Conservation (phyloP, 164 flowering plant genomes). For the Buxus sempervirens region DNA sequence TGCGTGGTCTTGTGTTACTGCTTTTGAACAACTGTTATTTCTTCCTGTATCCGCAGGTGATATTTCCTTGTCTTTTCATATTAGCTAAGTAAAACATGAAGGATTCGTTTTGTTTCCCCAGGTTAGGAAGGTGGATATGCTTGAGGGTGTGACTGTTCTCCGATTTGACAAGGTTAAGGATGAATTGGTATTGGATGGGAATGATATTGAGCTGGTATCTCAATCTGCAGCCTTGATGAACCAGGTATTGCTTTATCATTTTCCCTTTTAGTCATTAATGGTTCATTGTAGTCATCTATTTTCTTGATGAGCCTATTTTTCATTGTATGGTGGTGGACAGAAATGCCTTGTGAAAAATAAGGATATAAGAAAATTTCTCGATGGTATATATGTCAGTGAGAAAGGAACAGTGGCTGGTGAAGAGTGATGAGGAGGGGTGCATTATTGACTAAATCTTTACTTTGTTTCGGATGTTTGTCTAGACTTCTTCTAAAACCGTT, state of each 20-base stretch:
- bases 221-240: constrained; percentile 47
- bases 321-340: constrained; percentile 16
- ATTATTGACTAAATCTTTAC: too few relatives aligned
- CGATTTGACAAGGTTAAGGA: constrained; percentile 58
- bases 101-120: too few relatives aligned
- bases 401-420: constrained; percentile 38
- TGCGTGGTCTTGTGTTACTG: too few relatives aligned
- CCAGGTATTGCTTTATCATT: constrained; percentile 26
- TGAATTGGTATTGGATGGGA: constrained; percentile 47
- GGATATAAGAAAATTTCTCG: constrained; percentile 52
- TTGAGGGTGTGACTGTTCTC: constrained; percentile 42
- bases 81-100: too few relatives aligned
- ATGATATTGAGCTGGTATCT: constrained; percentile 54
- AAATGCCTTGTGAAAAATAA: constrained; percentile 59
- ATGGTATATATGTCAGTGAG: too few relatives aligned
- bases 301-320: background rate
- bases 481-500: too few relatives aligned
- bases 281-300: background rate
- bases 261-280: too few relatives aligned
- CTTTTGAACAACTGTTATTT: too few relatives aligned
- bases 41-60: too few relatives aligned
- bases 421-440: constrained; percentile 11
- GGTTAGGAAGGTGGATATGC: constrained; percentile 61
- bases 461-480: too few relatives aligned
- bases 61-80: too few relatives aligned